Percentiles rank a stretch among this genome's conserved stretches.
Evolutionary conservation across 345 rosid species (phyloP).

Genomic region (Eucalyptus cloeziana): DNA sequence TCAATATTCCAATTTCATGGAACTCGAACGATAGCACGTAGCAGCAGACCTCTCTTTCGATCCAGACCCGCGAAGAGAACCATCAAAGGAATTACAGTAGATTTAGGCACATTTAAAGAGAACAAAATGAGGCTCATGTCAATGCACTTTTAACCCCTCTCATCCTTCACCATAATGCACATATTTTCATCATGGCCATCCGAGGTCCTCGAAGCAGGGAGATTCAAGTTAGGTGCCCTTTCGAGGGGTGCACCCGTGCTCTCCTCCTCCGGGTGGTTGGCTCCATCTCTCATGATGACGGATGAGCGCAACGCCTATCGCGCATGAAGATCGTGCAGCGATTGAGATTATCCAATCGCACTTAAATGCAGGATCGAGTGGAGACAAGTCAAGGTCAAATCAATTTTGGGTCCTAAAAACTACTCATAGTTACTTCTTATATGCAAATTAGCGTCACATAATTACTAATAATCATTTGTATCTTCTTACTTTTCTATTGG

Average conservation of each 20-base stretch:
- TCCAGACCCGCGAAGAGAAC: not conserved
- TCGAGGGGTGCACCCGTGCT: accelerated
- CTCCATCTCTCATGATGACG: not conserved
- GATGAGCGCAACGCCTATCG: not conserved
- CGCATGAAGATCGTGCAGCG: not conserved
- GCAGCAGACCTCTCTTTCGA: not conserved
- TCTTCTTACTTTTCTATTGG: not conserved
- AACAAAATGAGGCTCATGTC: not conserved
- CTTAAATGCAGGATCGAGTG: not conserved
- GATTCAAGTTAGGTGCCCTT: not conserved
- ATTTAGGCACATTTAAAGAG: not conserved
- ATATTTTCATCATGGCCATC: not conserved
- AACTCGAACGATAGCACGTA: too few relatives aligned
- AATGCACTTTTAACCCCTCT: not conserved
- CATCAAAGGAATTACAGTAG: not conserved
- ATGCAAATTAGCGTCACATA: not conserved
- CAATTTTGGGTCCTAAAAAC: not conserved
- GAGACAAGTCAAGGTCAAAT: not conserved
- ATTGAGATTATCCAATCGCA: not conserved
- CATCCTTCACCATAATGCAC: not conserved
- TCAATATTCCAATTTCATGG: too few relatives aligned
- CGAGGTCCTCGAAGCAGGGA: not conserved
- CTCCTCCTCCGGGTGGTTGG: not conserved
- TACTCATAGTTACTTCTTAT: not conserved
- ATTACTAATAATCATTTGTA: not conserved